Evolutionary conservation across 257 asterid species (phyloP), one percentile per base, ranked within the genome.

Genomic region (Gentiana macrophylla): DNA sequence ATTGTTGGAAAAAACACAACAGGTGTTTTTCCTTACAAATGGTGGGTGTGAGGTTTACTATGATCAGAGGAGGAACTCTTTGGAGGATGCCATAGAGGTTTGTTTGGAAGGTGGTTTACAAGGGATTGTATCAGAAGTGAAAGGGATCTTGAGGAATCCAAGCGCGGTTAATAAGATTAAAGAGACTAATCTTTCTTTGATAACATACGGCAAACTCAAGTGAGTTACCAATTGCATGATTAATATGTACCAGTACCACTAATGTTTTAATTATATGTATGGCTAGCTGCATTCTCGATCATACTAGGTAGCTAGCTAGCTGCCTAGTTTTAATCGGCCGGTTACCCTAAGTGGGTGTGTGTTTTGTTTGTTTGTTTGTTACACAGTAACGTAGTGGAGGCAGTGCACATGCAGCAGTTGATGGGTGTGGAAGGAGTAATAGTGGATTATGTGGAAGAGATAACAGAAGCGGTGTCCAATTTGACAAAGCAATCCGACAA

Each of bases 351-450:
- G 24, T 24, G 24, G 0, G 24, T 24, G 24, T 24, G 24, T 24
- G 24, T 24, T 24, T 24, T 24, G 24, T 5, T 4, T 6, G 1
- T 11, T 13, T 32, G 4, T 32, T 1, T 49, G 52, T 12, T 1
- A 34, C 13, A 32, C 78, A 86, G 94, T 45, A 88, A 92, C 44
- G 97, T 85, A 58, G 49, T 82, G 11, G 98, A 88, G 59, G 98
- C 95, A 0, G 97, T 92, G 57, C 81, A 88, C 52, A 60, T 92
- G 74, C 98, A 92, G 65, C 84, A 92, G 46, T 55, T 92, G 67
- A 85, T 92, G 98, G 95, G 98, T 3, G 62, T 92, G 1, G 97
- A 92, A 2, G 98, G 97, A 12, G 97, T 85, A 68, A 92, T 92
- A 3, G 97, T 88, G 2, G 98, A 92, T 72, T 62, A 85, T 48